Base-by-base conservation (phyloP, 1,284 basidiomycete species). In the Apiotrichum gracile region DNA sequence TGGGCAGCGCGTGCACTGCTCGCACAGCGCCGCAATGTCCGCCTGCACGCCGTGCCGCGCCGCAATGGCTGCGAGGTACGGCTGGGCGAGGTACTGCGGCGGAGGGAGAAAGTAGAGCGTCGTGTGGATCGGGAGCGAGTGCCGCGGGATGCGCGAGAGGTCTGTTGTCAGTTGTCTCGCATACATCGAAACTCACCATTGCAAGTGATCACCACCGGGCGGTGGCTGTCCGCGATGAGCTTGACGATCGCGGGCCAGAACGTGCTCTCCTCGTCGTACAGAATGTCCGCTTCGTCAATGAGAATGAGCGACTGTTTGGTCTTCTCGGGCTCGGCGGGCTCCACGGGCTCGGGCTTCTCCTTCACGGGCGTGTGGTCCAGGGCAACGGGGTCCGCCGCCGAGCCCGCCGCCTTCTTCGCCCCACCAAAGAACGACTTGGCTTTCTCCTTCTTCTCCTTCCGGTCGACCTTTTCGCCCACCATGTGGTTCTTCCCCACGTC, bases 271-370 rank as follows among this genome's bases (percentile, higher is more conserved):
- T 93, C 90, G 59, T 85, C 85, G 76, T 85, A 98, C 38, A 97
- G 77, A 35, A 97, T 82, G 72, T 99, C 96, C 9, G 90, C 94
- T 70, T 98, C 96, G 73, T 99, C 96, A n/a, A 99, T 77, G 31
- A 99, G 78, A 61, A 98, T 88, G 45, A 96, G 74, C 1, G 90
- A 93, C 74, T 99, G 94, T 43, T 82, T 79, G 46, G 46, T 47
- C 33, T 2, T 4, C 43, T 38, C 5, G 3, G 31, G 31, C 9
- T 31, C 31, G 4, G 10, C 31, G 31, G 31, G 12, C 27, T 6
- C 27, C 4, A 31, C 9, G 9, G 31, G 33, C 19, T 31, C 17
- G 10, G 29, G 26, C 25, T 14, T 33, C 9, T n/a, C 12, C 24
- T 31, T 21, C 6, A 34, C 10, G 1, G 38, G 39, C 9, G 31